Conservation (phyloP, 805 yeast species). For the Zygosaccharomyces gambellarensis region DNA sequence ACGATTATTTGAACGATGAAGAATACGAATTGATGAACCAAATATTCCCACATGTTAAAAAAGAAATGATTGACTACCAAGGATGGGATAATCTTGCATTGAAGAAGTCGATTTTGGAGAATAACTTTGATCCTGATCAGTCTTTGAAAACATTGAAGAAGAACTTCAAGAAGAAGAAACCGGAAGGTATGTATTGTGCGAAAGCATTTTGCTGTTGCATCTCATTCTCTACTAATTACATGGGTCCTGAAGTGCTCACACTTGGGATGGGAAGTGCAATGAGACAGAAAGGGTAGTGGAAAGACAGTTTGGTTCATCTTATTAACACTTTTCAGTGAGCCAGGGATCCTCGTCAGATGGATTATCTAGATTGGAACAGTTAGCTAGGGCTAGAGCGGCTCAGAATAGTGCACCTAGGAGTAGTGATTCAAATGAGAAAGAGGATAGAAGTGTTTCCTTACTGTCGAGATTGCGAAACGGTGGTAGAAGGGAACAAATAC, state of each 20-base stretch:
- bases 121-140: constrained; percentile 45
- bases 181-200: constrained; percentile 43
- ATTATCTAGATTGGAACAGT: constrained; percentile 15
- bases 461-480: constrained; percentile 11
- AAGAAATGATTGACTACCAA: constrained; percentile 38
- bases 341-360: constrained; percentile 8
- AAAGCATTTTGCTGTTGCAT: background rate
- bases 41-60: constrained; percentile 42
- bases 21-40: constrained; percentile 41
- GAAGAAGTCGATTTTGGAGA: constrained; percentile 50
- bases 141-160: constrained; percentile 40
- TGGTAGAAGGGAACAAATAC: background rate
- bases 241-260: constrained; percentile 2
- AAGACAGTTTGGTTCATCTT: constrained; percentile 3
- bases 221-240: constrained; percentile 7
- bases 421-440: background rate
- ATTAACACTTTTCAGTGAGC: constrained; percentile 14
- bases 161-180: constrained; percentile 28
- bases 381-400: constrained; percentile 15
- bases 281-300: background rate
- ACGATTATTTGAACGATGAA: constrained; percentile 35
- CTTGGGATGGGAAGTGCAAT: constrained; percentile 1
- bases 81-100: constrained; percentile 41
- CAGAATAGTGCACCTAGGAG: background rate
- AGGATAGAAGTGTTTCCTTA: constrained; percentile 10